Percentiles rank a stretch among this genome's conserved stretches.
Conservation (phyloP, 164 flowering plant species). For the Nymphaea colorata region DNA sequence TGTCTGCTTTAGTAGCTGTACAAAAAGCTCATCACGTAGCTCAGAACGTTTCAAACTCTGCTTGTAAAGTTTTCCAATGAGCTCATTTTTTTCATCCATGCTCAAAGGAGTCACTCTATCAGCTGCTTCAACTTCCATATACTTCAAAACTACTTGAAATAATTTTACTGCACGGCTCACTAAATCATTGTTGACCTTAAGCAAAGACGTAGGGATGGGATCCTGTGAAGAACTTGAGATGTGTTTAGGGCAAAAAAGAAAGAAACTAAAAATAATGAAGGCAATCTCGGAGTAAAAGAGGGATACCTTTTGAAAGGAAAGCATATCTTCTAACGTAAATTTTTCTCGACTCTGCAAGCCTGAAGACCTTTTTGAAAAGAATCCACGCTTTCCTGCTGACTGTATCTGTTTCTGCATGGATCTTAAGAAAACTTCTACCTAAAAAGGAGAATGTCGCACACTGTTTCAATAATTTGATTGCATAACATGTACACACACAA, state of each 20-base stretch:
- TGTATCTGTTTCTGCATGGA: slow-evolving; percentile 93
- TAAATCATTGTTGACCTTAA: slow-evolving; percentile 70
- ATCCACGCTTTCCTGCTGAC: slow-evolving; percentile 79
- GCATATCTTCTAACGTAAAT: slow-evolving; percentile 92
- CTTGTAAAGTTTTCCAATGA: slow-evolving; percentile 80
- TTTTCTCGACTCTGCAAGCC: slow-evolving; percentile 74
- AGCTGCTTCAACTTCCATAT: slow-evolving; percentile 82
- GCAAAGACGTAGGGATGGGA: slow-evolving; percentile 89
- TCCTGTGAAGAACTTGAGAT: slow-evolving; percentile 40
- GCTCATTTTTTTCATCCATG: slow-evolving; percentile 77
- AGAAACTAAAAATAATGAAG: background rate
- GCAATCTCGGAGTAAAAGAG: background rate
- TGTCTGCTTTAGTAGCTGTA: slow-evolving; percentile 90
- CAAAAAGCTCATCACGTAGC: slow-evolving; percentile 94
- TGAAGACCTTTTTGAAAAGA: slow-evolving; percentile 69
- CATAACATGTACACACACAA: background rate
- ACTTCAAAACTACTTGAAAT: slow-evolving; percentile 82
- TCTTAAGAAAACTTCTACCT: slow-evolving; percentile 91
- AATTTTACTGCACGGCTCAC: slow-evolving; percentile 70
- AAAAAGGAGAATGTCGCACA: slow-evolving; percentile 2
- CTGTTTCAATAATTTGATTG: background rate
- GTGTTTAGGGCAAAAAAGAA: background rate
- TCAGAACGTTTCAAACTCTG: slow-evolving; percentile 89
- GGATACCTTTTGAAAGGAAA: slow-evolving; percentile 91
- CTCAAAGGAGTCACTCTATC: slow-evolving; percentile 50